Evolutionary conservation across 345 rosid species (phyloP), one percentile per base, ranked within the genome.

Genomic region (Microthlaspi erraticum): DNA sequence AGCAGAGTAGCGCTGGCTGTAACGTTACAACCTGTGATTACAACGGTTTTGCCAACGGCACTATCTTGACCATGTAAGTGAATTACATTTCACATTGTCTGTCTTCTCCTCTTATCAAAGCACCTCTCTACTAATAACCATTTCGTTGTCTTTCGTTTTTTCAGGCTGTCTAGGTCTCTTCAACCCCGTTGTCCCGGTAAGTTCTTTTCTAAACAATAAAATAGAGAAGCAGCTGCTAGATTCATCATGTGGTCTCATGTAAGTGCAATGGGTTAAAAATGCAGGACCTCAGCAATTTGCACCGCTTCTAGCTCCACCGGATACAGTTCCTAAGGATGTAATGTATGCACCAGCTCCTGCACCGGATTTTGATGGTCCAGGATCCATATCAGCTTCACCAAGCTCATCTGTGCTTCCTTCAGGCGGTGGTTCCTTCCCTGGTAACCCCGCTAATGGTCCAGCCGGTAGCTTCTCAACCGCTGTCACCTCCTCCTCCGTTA

Each of bases 181-280:
- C 95, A 88, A 81, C 99, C 99, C 3, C 87, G 86, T 55, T 94
- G 99, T 59, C 94, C 99, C 16, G 97, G 99, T 94, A 80, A 78
- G 75, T 45, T 77, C 14, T 7, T 7, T 2, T 46, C 37, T 3
- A 31, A 29, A 56, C 52, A 1, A 31, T 10, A 38, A 10, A 31
- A 31, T 29, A 9, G 26, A 37, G 14, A 62, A 6, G 11, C 3
- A n/a, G 10, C 3, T 52, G 36, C 17, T 62, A 42, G 33, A 39
- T 32, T 6, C 10, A 0, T 14, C 6, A 26, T 26, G 29, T 0
- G 10, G 20, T 61, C 54, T 75, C 8, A 76, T 56, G 26, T 56
- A 12, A 44, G 5, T 62, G 6, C 16, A 20, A 55, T 63, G 41
- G 7, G 5, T 49, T 2, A 71, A 77, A 31, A 68, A 31, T 77